phyloP scores from a whole-genome alignment of 2,329 filamentous ascomycete genomes.

The Pseudogymnoascus sp. region DNA sequence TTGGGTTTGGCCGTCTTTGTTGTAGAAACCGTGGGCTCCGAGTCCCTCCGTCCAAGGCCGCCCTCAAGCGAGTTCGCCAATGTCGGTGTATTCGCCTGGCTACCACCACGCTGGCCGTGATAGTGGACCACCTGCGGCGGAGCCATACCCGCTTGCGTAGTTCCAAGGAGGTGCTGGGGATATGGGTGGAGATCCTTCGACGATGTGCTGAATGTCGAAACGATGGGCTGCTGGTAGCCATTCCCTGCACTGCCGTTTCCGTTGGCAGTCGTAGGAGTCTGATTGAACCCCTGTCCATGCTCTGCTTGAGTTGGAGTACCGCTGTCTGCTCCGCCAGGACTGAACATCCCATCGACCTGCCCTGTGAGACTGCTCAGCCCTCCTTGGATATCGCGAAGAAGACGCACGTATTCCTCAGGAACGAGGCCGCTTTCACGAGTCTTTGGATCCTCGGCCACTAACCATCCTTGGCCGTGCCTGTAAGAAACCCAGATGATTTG shows the following conservation, averaged over 20 bases:
- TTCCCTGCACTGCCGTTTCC: slow-evolving; percentile 46
- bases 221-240: slow-evolving; percentile 61
- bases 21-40: neutral
- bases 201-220: slow-evolving; percentile 64
- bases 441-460: slow-evolving; percentile 92
- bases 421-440: slow-evolving; percentile 92
- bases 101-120: slow-evolving; percentile 60
- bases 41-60: neutral
- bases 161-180: slow-evolving; percentile 55
- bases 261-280: slow-evolving; percentile 38
- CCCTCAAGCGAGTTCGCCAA: slow-evolving; percentile 15
- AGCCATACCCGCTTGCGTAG: slow-evolving; percentile 51
- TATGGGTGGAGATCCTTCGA: slow-evolving; percentile 64
- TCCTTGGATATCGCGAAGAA: slow-evolving; percentile 88
- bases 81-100: slow-evolving; percentile 59
- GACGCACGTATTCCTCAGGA: slow-evolving; percentile 89
- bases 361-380: slow-evolving; percentile 69
- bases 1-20: neutral
- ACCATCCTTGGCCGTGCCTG: slow-evolving; percentile 91
- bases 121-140: slow-evolving; percentile 62
- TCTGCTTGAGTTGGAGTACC: slow-evolving; percentile 57
- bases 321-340: slow-evolving; percentile 47
- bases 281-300: slow-evolving; percentile 40
- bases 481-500: slow-evolving; percentile 97
- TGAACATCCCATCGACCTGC: slow-evolving; percentile 44